A percentile compares a stretch with the other conserved stretches of the same genome.
phyloP scores from a whole-genome alignment of 805 yeast genomes.

The Starmerella ratchasimensis region DNA sequence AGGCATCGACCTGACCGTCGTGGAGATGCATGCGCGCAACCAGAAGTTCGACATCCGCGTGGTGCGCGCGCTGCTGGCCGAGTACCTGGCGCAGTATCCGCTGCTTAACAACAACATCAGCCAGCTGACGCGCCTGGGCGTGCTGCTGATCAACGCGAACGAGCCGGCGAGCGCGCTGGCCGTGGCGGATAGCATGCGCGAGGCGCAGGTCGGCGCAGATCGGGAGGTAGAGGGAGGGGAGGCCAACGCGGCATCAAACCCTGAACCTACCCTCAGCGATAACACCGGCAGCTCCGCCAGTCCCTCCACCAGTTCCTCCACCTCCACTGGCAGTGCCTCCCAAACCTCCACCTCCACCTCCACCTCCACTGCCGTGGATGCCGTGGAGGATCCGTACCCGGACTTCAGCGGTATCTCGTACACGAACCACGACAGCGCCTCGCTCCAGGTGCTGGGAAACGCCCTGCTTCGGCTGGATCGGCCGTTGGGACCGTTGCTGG shows the following conservation, averaged over 20 bases:
- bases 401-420: background rate
- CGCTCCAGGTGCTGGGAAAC: conserved; percentile 9
- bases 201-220: background rate
- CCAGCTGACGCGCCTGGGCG: conserved; percentile 17
- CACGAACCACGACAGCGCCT: conserved; percentile 12
- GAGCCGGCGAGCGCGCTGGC: conserved; percentile 4
- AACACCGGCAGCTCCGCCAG: too few species aligned
- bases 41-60: background rate
- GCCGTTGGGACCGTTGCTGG: conserved; percentile 10
- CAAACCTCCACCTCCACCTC: too few species aligned
- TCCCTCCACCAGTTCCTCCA: too few species aligned
- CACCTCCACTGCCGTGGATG: too few species aligned
- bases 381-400: too few species aligned
- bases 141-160: conserved; percentile 7
- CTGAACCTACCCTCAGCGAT: too few species aligned
- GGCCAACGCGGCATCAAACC: too few species aligned
- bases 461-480: conserved; percentile 1
- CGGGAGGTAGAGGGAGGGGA: background rate
- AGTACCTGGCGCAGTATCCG: conserved; percentile 19
- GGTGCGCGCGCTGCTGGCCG: conserved; percentile 8
- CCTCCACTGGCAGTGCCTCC: too few species aligned
- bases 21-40: conserved; percentile 13
- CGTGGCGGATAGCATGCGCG: conserved; percentile 12
- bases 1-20: conserved; percentile 17
- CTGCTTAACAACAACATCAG: conserved; percentile 12